These are phyloP conservation scores for Barnettozyma siamensis DNA, from an alignment of 805 yeast genomes.

Conservation along the genomic window DNA sequence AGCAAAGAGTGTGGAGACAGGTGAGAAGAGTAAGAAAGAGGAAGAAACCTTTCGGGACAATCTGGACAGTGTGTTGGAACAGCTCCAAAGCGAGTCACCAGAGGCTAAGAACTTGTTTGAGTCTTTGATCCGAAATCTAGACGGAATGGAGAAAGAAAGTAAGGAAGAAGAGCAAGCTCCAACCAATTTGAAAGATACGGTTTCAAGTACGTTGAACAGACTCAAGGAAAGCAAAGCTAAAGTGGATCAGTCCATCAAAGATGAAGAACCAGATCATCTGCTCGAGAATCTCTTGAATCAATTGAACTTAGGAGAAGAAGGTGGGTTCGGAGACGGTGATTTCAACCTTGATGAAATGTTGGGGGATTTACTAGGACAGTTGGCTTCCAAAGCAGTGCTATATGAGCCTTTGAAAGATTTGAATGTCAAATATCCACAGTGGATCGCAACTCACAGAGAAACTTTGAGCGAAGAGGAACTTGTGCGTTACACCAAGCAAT, in stretches of 20 bases:
- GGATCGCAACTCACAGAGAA: constrained; percentile 52
- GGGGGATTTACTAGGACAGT: constrained; percentile 70
- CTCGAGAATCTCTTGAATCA: constrained; percentile 63
- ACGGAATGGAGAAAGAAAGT: constrained; percentile 19
- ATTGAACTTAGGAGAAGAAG: constrained; percentile 40
- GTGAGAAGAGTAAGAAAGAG: constrained; percentile 22
- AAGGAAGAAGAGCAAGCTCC: constrained; percentile 8
- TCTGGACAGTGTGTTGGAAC: constrained; percentile 22
- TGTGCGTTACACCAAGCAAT: constrained; percentile 55
- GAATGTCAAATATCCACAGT: constrained; percentile 63
- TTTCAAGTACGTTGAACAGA: constrained; percentile 74
- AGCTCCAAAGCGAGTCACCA: constrained; percentile 43
- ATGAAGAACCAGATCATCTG: constrained; percentile 47
- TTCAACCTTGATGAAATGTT: constrained; percentile 61
- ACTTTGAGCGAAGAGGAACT: constrained; percentile 37
- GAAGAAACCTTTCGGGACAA: constrained; percentile 16
- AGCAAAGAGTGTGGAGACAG: constrained; percentile 7
- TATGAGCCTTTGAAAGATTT: constrained; percentile 86
- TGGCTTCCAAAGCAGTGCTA: constrained; percentile 78
- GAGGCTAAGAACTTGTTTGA: constrained; percentile 47
- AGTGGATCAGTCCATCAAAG: constrained; percentile 54
- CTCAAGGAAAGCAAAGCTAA: constrained; percentile 70
- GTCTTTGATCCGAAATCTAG: constrained; percentile 30
- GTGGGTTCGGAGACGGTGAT: constrained; percentile 29
- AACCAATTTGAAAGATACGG: constrained; percentile 58